A percentile compares a stretch with the other conserved stretches of the same genome.
Conservation (phyloP, 1,284 basidiomycete genomes). For the Fomitopsis schrenkii region DNA sequence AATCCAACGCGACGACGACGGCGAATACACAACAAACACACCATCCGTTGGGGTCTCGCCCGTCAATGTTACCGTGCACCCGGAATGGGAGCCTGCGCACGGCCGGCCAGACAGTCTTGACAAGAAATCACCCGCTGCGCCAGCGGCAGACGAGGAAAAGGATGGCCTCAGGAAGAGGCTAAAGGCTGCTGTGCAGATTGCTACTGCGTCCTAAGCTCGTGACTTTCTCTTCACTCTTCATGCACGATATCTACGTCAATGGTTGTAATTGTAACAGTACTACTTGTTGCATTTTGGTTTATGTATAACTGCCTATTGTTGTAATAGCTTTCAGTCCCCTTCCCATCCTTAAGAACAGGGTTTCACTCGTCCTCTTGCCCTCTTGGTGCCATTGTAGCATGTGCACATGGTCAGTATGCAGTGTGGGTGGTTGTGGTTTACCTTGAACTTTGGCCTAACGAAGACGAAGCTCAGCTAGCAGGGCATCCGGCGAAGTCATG, state of each 20-base stretch:
- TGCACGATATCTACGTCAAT: background rate
- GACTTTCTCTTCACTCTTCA: background rate
- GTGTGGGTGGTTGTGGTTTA: background rate
- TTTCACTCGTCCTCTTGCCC: no score
- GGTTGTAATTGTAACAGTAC: background rate
- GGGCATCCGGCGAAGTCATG: background rate
- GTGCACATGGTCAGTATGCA: background rate
- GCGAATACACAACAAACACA: background rate
- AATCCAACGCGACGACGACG: slow-evolving; percentile 15
- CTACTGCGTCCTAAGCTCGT: background rate
- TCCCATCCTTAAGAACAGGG: background rate
- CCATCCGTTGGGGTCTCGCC: background rate
- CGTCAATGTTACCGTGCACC: background rate
- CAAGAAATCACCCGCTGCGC: background rate
- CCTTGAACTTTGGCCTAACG: background rate
- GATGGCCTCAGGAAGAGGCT: slow-evolving; percentile 23
- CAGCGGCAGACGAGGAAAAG: slow-evolving; percentile 5
- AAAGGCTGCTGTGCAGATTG: slow-evolving; percentile 25
- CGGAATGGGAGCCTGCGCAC: slow-evolving; percentile 1
- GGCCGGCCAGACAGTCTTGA: background rate
- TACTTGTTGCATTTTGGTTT: background rate
- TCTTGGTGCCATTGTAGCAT: background rate
- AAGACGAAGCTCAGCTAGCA: background rate
- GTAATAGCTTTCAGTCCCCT: background rate
- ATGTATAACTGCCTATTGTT: background rate